Percentiles rank a stretch among this genome's conserved stretches.
phyloP scores from a whole-genome alignment of 78 protist genomes.

The Mantamonas sphyraenae region DNA sequence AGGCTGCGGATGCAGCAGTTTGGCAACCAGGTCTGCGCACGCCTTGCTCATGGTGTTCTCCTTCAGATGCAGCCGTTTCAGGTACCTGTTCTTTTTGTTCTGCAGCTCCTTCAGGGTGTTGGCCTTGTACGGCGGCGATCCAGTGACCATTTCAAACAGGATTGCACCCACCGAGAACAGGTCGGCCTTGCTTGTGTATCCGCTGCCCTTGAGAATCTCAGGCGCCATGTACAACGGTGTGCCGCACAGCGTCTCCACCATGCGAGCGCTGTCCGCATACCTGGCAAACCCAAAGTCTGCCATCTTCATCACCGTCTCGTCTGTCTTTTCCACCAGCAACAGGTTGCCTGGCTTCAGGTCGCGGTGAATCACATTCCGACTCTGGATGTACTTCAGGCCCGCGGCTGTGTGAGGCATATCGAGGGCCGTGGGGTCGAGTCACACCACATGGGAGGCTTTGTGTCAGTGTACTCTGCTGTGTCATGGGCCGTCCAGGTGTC shows the following conservation, averaged over 20 bases:
- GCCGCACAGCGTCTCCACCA: constrained; percentile 16
- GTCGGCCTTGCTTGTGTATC: constrained; percentile 7
- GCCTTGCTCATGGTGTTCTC: not conserved
- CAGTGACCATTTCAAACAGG: not conserved
- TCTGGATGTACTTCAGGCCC: not conserved
- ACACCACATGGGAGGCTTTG: too few species aligned
- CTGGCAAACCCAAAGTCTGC: constrained; percentile 37
- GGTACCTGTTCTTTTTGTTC: not conserved
- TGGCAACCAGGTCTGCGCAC: too few species aligned
- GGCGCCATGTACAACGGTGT: constrained; percentile 50
- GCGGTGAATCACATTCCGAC: constrained; percentile 13
- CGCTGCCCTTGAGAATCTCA: constrained; percentile 9
- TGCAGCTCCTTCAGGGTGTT: not conserved
- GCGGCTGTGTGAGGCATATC: too few species aligned
- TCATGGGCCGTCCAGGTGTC: too few species aligned
- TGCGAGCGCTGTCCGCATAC: not conserved
- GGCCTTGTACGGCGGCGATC: constrained; percentile 1
- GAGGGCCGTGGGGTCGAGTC: too few species aligned
- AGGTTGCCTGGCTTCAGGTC: constrained; percentile 36
- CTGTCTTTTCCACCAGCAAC: not conserved
- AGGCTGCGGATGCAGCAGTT: constrained; percentile 2
- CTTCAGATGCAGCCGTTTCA: not conserved
- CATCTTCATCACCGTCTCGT: not conserved
- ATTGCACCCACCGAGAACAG: constrained; percentile 20
- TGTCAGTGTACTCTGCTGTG: too few species aligned